A percentile compares a stretch with the other conserved stretches of the same genome.
phyloP scores from a whole-genome alignment of 129 eudicot genomes.

The Flaveria brownii region DNA sequence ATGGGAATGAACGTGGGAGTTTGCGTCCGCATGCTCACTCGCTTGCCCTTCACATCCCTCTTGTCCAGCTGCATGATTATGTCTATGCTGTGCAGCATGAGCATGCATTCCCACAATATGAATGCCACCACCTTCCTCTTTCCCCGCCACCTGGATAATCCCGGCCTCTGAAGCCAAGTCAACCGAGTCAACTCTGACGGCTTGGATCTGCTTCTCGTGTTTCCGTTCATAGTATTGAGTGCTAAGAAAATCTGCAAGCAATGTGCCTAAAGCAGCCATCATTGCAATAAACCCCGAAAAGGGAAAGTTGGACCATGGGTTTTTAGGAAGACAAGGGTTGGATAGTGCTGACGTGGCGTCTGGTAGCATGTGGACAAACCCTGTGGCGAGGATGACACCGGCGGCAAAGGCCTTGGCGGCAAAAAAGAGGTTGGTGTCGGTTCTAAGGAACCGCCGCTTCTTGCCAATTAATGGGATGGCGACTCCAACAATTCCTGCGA shows the following conservation, averaged over 20 bases:
- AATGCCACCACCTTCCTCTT: constrained; percentile 78
- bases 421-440: constrained; percentile 74
- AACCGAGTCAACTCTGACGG: constrained; percentile 39
- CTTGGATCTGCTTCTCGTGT: constrained; percentile 59
- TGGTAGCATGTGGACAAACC: constrained; percentile 91
- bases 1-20: constrained; percentile 48
- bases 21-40: constrained; percentile 37
- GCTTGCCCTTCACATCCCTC: constrained; percentile 59
- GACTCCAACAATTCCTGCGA: constrained; percentile 65
- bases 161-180: constrained; percentile 48
- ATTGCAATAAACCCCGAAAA: constrained; percentile 84
- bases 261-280: constrained; percentile 78
- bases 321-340: constrained; percentile 60
- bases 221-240: constrained; percentile 83
- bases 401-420: constrained; percentile 93
- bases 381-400: constrained; percentile 91
- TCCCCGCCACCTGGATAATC: constrained; percentile 59
- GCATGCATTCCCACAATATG: constrained; percentile 98
- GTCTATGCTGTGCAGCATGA: constrained; percentile 90
- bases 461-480: constrained; percentile 76
- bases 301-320: constrained; percentile 87
- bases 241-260: constrained; percentile 79
- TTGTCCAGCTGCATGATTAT: constrained; percentile 65
- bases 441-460: constrained; percentile 60
- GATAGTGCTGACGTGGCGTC: constrained; percentile 72